Percentiles rank a stretch among this genome's conserved stretches.
phyloP scores from a whole-genome alignment of 106 monocot species.

The Iris macrosiphon region DNA sequence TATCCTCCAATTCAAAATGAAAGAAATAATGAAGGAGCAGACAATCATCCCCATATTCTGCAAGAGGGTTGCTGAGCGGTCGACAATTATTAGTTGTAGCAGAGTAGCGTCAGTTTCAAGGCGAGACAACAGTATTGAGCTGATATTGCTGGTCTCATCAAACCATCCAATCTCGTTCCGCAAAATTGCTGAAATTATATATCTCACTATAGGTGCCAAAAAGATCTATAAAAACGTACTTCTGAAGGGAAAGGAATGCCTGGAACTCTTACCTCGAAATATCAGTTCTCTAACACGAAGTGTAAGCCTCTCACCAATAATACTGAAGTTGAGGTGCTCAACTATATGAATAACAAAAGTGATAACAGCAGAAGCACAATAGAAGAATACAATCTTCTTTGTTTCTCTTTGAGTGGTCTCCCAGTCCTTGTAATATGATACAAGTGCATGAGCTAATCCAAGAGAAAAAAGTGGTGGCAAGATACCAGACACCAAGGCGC shows the following conservation, averaged over 20 bases:
- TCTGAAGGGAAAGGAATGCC: not conserved
- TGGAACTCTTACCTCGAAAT: not conserved
- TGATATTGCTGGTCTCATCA: not conserved
- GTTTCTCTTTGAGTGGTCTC: not conserved
- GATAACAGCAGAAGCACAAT: not conserved
- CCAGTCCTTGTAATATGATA: not conserved
- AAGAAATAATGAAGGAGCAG: not conserved
- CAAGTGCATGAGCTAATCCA: not conserved
- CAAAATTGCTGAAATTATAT: not conserved
- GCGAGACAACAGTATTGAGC: not conserved
- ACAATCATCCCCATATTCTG: not conserved
- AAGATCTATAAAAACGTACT: too few species aligned
- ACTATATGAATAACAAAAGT: not conserved
- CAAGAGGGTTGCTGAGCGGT: not conserved
- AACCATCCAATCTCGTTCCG: conserved; percentile 1
- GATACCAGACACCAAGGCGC: not conserved
- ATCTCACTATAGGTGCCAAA: too few species aligned
- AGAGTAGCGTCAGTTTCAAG: not conserved
- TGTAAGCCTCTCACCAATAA: not conserved
- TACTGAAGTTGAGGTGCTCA: not conserved
- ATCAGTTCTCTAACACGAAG: conserved; percentile 1
- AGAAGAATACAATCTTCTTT: not conserved
- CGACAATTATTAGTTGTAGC: not conserved
- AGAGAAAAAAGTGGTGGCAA: not conserved
- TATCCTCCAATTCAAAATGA: conserved; percentile 3